Conservation (phyloP, 768 basidiomycete species). For the Guyanaporus albipodus region DNA sequence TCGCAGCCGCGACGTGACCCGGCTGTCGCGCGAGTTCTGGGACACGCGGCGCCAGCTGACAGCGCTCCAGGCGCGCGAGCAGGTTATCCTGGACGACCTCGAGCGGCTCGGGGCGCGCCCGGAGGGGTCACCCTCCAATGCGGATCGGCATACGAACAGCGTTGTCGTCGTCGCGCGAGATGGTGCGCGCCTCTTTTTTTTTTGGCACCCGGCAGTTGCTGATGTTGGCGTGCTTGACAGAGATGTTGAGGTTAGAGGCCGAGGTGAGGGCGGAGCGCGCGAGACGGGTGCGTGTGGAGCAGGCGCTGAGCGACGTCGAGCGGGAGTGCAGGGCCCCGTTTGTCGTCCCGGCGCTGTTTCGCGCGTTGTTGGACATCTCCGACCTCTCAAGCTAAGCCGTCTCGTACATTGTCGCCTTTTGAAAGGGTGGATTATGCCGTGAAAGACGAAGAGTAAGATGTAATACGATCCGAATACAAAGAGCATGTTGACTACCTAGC, state of each 20-base stretch:
- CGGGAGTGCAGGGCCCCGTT: constrained; percentile 52
- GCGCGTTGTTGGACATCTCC: constrained; percentile 49
- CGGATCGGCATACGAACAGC: neutral
- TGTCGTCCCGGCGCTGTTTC: constrained; percentile 52
- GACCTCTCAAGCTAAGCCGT: constrained; percentile 34
- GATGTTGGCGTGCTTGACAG: constrained; percentile 1
- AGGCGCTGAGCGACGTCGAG: constrained; percentile 42
- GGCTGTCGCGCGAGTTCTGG: constrained; percentile 27
- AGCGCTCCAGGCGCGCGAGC: constrained; percentile 24
- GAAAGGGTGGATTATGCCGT: constrained; percentile 7
- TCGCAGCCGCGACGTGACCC: neutral
- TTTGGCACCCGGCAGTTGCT: neutral
- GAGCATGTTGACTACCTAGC: constrained; percentile 1
- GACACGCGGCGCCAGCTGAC: constrained; percentile 25
- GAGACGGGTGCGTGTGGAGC: constrained; percentile 41
- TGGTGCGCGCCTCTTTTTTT: constrained; percentile 15
- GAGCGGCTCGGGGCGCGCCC: constrained; percentile 10
- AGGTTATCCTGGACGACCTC: constrained; percentile 21
- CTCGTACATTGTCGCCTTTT: neutral
- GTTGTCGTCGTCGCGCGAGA: constrained; percentile 7
- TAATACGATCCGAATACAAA: constrained; percentile 12
- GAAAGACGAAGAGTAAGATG: constrained; percentile 6
- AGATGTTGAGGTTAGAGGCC: constrained; percentile 25
- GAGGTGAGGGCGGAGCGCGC: constrained; percentile 37
- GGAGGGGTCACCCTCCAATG: neutral